Base-by-base conservation (phyloP, 371 early-diverging fungal species). In the Phascolomyces articulosus region DNA sequence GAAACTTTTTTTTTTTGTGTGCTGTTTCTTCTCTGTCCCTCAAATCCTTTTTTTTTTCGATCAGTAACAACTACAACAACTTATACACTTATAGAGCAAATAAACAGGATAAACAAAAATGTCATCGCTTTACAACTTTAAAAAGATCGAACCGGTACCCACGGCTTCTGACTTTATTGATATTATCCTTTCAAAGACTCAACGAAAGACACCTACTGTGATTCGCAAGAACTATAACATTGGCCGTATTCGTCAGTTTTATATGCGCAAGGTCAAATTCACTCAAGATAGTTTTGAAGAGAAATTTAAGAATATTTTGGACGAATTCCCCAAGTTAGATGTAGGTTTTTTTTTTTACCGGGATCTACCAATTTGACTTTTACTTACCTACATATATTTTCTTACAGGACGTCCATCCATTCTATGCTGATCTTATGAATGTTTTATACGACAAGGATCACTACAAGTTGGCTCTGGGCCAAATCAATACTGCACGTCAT, bases 401-500 rank as follows among this genome's bases (percentile, higher is more conserved):
- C 3, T 44, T 34, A 0, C 82, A 94, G 91, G 99, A 98, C 76
- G 96, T 99, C 67, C 99, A 99, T 79, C 99, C 99, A 20, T 99
- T 99, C 86, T 99, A 99, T 78, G 89, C 98, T n/a, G 99, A 99
- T 82, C 83, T 99, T 71, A 98, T 99, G 95, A 99, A 99, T 84
- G 99, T 99, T 26, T 88, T 99, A 55, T 99, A 99, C 87, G 99
- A 99, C 89, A 94, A 95, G 80, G 99, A 99, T 79, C 99, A 99
- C 82, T 99, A 99, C 90, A 99, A 99, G 85, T 90, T 99, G 58
- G 99, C 99, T 27, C 87, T 99, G 63, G 99, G 98, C 60, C 99
- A 99, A 80, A 91, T 99, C 77, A 98, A 96, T 88, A 96, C 96
- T 40, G 97, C 99, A 38, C 94, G 91, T 69, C 97, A 96, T 68